A percentile compares a stretch with the other conserved stretches of the same genome.
These are phyloP conservation scores for Heterobasidion parviporum DNA, from an alignment of 1,284 basidiomycete genomes.

Conservation along the genomic window DNA sequence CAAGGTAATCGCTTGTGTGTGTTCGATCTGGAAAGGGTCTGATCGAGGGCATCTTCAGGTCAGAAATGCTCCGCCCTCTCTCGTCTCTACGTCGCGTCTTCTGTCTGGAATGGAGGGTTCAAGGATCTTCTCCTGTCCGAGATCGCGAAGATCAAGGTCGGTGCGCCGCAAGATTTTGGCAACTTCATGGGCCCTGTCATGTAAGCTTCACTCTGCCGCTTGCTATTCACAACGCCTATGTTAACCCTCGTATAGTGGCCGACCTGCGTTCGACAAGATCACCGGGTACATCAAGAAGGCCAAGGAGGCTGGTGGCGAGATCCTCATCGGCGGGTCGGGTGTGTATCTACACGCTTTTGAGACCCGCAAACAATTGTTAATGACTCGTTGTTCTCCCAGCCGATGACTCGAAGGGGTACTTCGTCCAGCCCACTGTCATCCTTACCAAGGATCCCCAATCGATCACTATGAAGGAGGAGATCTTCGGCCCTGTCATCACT, in stretches of 20 bases:
- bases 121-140: constrained; percentile 73
- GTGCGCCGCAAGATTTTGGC: constrained; percentile 68
- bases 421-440: constrained; percentile 92
- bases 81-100: constrained; percentile 83
- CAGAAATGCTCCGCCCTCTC: constrained; percentile 98
- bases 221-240: not conserved
- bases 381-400: constrained; percentile 28
- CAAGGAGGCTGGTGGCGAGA: constrained; percentile 81
- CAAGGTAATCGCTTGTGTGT: constrained; percentile 48
- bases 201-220: constrained; percentile 30
- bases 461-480: constrained; percentile 91
- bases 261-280: constrained; percentile 86
- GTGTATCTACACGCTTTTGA: constrained; percentile 13
- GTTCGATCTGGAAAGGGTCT: not conserved
- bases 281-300: constrained; percentile 82
- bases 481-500: constrained; percentile 95
- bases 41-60: constrained; percentile 30
- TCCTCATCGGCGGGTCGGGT: constrained; percentile 83
- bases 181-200: constrained; percentile 98
- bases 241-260: constrained; percentile 38
- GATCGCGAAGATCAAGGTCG: constrained; percentile 80
- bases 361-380: not conserved
- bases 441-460: constrained; percentile 88
- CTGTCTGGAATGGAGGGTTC: constrained; percentile 85
- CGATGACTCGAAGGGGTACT: constrained; percentile 92